These are phyloP conservation scores for Pelargonium myrrhifolium DNA, from an alignment of 441 rosid species.

Conservation along the genomic window DNA sequence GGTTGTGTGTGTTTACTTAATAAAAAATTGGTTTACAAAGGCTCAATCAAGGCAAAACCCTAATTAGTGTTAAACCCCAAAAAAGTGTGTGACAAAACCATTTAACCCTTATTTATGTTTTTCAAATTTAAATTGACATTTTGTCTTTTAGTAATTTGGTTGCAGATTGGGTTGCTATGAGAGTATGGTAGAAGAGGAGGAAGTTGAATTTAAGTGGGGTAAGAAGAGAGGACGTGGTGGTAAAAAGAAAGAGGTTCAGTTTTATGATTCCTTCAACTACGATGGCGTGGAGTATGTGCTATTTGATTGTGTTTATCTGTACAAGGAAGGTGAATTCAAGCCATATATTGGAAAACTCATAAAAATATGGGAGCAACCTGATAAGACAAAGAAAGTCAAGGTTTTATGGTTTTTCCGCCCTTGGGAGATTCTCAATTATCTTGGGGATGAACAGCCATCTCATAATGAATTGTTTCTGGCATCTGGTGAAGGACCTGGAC, in stretches of 20 bases:
- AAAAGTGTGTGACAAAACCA: too few species aligned
- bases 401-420: constrained; percentile 78
- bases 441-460: constrained; percentile 26
- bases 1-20: too few species aligned
- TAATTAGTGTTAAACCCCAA: background rate
- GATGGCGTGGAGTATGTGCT: constrained; percentile 63
- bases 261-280: constrained; percentile 61
- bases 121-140: constrained; percentile 17
- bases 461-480: constrained; percentile 76
- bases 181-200: constrained; percentile 51
- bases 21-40: too few species aligned
- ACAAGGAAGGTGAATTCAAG: constrained; percentile 35
- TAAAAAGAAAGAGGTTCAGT: constrained; percentile 49
- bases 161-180: constrained; percentile 18
- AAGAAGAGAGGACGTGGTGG: constrained; percentile 55
- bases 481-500: constrained; percentile 72
- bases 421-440: constrained; percentile 45
- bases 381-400: constrained; percentile 49
- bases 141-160: constrained; percentile 2
- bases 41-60: too few species aligned
- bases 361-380: constrained; percentile 59
- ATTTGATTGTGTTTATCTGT: constrained; percentile 56
- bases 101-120: background rate
- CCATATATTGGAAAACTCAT: constrained; percentile 67
- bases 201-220: constrained; percentile 68